Percentiles rank a stretch among this genome's conserved stretches.
Evolutionary conservation across 2,329 filamentous ascomycete genomes (phyloP).

Genomic region (Alternaria brassicae): DNA sequence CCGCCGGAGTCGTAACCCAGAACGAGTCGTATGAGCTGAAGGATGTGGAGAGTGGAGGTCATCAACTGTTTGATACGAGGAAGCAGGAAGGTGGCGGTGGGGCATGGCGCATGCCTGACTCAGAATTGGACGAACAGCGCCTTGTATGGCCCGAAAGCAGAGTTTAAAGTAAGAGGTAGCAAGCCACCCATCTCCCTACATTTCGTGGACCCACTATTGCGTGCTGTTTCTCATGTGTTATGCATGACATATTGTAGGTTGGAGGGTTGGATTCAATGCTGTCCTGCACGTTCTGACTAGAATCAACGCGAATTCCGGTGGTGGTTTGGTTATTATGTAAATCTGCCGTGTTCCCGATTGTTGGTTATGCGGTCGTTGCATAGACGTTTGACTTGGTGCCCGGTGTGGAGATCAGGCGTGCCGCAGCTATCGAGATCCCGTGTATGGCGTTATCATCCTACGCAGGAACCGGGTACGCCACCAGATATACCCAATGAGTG

Average conservation of each 20-base stretch:
- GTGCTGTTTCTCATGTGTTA: not conserved
- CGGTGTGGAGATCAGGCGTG: not conserved
- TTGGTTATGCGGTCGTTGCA: not conserved
- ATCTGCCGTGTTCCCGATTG: not conserved
- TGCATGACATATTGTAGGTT: not conserved
- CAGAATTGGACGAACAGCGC: slow-evolving; percentile 7
- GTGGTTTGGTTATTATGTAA: not conserved
- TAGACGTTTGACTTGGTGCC: not conserved
- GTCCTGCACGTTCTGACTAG: not conserved
- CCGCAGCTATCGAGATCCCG: not conserved
- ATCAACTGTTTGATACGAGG: not conserved
- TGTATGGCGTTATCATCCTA: not conserved
- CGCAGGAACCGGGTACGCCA: not conserved
- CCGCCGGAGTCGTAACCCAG: not conserved
- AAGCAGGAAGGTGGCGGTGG: not conserved
- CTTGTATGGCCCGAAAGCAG: not conserved
- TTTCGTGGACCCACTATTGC: not conserved
- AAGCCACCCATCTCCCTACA: not conserved
- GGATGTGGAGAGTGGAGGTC: not conserved
- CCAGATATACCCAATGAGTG: not conserved
- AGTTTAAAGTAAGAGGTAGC: not conserved
- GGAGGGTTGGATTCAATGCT: not conserved
- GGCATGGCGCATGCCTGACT: slow-evolving; percentile 9
- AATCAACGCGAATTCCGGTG: not conserved
- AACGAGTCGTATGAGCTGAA: slow-evolving; percentile 4